Conservation (phyloP, 1,139 yeast genomes). For the Taphrina wiesneri region DNA sequence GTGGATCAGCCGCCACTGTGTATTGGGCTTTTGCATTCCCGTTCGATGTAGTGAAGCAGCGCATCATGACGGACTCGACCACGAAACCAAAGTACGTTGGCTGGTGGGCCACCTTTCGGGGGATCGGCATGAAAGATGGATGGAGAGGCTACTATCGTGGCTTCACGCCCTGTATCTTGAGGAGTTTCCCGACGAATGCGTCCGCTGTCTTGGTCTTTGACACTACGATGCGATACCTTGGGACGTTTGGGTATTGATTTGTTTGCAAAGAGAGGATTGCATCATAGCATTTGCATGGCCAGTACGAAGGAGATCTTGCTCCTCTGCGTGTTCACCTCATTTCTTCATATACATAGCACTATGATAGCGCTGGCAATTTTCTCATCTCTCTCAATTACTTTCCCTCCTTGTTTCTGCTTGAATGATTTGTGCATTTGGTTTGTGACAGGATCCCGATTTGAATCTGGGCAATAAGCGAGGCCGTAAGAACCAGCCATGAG, state of each 20-base stretch:
- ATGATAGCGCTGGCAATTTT: neutral
- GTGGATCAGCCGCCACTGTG: conserved; percentile 77
- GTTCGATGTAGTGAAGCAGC: conserved; percentile 84
- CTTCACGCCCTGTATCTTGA: conserved; percentile 69
- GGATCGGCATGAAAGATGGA: conserved; percentile 61
- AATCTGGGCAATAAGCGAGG: no score
- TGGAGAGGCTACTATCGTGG: conserved; percentile 59
- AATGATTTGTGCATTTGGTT: no score
- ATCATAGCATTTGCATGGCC: no score
- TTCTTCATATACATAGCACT: neutral
- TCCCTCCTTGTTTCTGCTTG: no score
- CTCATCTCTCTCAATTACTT: neutral
- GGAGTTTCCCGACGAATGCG: conserved; percentile 82
- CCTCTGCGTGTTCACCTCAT: neutral
- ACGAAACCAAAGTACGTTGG: conserved; percentile 59
- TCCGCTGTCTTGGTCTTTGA: conserved; percentile 92
- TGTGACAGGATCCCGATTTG: no score
- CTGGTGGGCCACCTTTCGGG: conserved; percentile 52
- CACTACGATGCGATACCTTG: conserved; percentile 61
- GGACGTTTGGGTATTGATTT: conserved; percentile 1
- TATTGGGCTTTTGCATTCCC: conserved; percentile 90
- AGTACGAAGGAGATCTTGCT: neutral
- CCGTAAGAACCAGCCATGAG: no score
- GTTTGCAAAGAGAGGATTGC: neutral
- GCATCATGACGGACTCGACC: conserved; percentile 78